phyloP scores from a whole-genome alignment of 352 stramenopile genomes.

The Aphanomyces invadans region DNA sequence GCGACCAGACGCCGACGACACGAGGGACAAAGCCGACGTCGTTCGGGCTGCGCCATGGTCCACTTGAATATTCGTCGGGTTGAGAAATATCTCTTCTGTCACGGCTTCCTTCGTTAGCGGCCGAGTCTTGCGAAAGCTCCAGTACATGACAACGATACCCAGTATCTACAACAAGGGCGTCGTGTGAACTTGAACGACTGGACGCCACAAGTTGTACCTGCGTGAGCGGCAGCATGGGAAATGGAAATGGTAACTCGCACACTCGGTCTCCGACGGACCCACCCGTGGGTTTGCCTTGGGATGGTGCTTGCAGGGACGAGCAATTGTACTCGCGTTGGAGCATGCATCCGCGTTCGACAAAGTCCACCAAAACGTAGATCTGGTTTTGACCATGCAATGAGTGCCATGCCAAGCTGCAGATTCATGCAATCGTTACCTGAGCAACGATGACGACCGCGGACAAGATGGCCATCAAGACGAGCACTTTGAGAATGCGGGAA shows the following conservation, averaged over 20 bases:
- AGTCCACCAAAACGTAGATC: constrained; percentile 10
- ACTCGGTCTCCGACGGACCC: neutral
- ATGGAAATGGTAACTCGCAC: constrained; percentile 10
- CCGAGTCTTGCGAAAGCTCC: constrained; percentile 19
- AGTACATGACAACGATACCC: constrained; percentile 24
- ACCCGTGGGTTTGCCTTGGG: neutral
- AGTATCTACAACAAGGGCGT: neutral
- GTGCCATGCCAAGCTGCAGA: no score
- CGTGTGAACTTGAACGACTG: no score
- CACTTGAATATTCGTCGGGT: neutral
- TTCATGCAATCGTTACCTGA: constrained; percentile 9
- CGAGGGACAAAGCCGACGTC: neutral
- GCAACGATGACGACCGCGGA: constrained; percentile 3
- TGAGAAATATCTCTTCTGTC: neutral
- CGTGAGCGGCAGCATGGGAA: constrained; percentile 8
- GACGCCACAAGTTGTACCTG: neutral
- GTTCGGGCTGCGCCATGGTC: neutral
- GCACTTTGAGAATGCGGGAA: constrained; percentile 23
- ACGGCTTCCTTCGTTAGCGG: constrained; percentile 2
- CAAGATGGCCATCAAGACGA: constrained; percentile 10
- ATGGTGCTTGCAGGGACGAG: neutral
- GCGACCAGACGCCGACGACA: neutral
- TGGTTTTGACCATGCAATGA: no score
- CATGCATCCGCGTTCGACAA: constrained; percentile 4
- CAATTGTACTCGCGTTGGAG: constrained; percentile 10